A percentile compares a stretch with the other conserved stretches of the same genome.
These are phyloP conservation scores for Middelhovenomyces tepae DNA, from an alignment of 805 yeast species.

Conservation along the genomic window DNA sequence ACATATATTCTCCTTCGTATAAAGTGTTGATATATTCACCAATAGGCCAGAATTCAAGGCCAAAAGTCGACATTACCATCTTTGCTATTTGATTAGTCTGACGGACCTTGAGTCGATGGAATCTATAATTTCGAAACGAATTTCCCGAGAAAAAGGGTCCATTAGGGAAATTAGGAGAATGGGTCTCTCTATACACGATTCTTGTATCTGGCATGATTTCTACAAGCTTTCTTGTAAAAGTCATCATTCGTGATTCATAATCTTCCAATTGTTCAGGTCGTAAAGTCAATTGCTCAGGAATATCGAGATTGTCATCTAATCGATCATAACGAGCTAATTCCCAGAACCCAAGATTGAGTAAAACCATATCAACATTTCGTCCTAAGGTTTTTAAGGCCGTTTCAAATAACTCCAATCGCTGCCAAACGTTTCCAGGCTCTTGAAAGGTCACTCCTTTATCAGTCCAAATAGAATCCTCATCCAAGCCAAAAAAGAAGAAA, in stretches of 20 bases:
- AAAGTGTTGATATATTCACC: conserved; percentile 9
- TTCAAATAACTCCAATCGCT: conserved; percentile 5
- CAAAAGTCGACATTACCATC: conserved; percentile 3
- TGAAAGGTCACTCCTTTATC: conserved; percentile 9
- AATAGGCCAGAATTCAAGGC: conserved; percentile 10
- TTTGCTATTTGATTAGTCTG: conserved; percentile 9
- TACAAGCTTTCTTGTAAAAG: conserved; percentile 5
- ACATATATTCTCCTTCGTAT: conserved; percentile 10
- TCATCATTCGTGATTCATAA: conserved; percentile 4
- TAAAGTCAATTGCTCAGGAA: conserved; percentile 2
- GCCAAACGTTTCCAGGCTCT: conserved; percentile 6
- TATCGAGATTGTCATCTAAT: conserved; percentile 4
- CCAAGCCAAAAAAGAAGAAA: conserved; percentile 10
- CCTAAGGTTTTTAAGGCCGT: conserved; percentile 4
- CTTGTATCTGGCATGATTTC: conserved; percentile 6
- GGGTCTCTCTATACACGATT: conserved; percentile 10
- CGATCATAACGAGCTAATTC: conserved; percentile 10
- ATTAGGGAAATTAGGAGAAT: conserved; percentile 9
- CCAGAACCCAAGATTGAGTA: conserved; percentile 10
- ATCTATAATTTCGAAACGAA: conserved; percentile 9
- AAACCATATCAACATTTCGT: conserved; percentile 7
- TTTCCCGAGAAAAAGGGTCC: conserved; percentile 6
- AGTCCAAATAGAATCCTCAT: conserved; percentile 8
- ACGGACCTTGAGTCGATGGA: conserved; percentile 10
- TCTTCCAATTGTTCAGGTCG: conserved; percentile 7